Percentiles rank a stretch among this genome's conserved stretches.
These are phyloP conservation scores for Trichoderma koningiopsis DNA, from an alignment of 2,329 filamentous ascomycete species.

Conservation along the genomic window DNA sequence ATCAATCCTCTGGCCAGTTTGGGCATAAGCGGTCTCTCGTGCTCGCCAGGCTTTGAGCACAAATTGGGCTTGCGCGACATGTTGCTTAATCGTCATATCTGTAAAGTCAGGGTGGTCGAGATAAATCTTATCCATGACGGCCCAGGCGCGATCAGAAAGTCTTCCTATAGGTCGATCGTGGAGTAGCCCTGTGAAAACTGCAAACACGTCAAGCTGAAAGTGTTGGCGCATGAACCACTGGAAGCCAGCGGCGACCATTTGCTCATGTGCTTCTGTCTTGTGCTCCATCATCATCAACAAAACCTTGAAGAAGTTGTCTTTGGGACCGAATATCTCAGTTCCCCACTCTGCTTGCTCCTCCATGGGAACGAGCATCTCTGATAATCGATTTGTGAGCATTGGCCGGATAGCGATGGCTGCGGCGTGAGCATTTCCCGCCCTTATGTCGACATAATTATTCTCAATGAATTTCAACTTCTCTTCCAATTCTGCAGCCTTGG, in stretches of 20 bases:
- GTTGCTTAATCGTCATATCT: conserved; percentile 50
- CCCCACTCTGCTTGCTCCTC: conserved; percentile 52
- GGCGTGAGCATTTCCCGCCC: conserved; percentile 55
- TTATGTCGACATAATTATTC: conserved; percentile 53
- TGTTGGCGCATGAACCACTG: conserved; percentile 58
- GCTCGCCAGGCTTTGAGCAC: conserved; percentile 56
- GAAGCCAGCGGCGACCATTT: conserved; percentile 50
- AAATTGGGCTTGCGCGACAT: conserved; percentile 49
- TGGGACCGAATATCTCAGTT: conserved; percentile 50
- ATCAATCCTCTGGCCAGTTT: conserved; percentile 43
- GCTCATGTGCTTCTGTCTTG: conserved; percentile 47
- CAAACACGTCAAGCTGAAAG: conserved; percentile 59
- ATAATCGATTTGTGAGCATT: conserved; percentile 53
- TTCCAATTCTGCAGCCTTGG: conserved; percentile 47
- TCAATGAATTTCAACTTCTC: conserved; percentile 49
- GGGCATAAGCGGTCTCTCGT: conserved; percentile 48
- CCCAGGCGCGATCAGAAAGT: conserved; percentile 58
- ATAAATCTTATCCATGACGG: conserved; percentile 50
- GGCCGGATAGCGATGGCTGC: conserved; percentile 52
- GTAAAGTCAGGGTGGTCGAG: conserved; percentile 53
- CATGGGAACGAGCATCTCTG: conserved; percentile 50
- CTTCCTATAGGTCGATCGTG: conserved; percentile 51
- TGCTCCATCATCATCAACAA: conserved; percentile 53
- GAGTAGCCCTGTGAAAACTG: conserved; percentile 58
- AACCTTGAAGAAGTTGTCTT: conserved; percentile 60